Conservation (phyloP, 805 yeast genomes). For the Yamadazyma scolyti region DNA sequence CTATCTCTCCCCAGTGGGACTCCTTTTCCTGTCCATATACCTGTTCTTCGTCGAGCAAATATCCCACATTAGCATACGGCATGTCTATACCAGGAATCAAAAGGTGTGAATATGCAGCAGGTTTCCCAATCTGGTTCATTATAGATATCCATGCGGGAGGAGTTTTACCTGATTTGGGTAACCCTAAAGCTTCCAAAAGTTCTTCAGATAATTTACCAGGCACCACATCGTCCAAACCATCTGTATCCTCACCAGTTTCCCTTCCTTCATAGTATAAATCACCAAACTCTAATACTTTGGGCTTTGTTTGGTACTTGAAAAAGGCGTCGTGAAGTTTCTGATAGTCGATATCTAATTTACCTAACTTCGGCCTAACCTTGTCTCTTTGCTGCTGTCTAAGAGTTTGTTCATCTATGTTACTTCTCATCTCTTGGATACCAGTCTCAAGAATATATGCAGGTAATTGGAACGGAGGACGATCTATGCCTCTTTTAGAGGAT, state of each 20-base stretch:
- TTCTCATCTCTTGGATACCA: constrained; percentile 85
- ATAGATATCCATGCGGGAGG: constrained; percentile 79
- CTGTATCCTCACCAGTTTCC: constrained; percentile 45
- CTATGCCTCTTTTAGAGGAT: constrained; percentile 60
- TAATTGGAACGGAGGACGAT: constrained; percentile 66
- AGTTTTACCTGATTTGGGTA: constrained; percentile 41
- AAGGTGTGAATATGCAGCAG: constrained; percentile 75
- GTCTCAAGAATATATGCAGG: constrained; percentile 79
- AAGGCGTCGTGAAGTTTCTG: constrained; percentile 80
- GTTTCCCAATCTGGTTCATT: constrained; percentile 71
- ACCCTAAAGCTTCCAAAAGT: constrained; percentile 66
- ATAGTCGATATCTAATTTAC: constrained; percentile 81
- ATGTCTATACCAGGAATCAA: constrained; percentile 48
- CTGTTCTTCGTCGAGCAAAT: constrained; percentile 14
- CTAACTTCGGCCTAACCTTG: constrained; percentile 86
- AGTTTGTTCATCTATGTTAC: constrained; percentile 52
- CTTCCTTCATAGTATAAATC: constrained; percentile 78
- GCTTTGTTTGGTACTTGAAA: constrained; percentile 75
- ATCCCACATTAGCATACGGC: constrained; percentile 34
- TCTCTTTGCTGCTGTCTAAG: constrained; percentile 75
- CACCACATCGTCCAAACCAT: constrained; percentile 33
- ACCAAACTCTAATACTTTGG: constrained; percentile 65
- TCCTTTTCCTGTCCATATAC: constrained; percentile 6
- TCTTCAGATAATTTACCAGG: constrained; percentile 71
- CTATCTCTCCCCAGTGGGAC: constrained; percentile 34